Evolutionary conservation across 106 monocot species (phyloP).

Genomic region (Acorus gramineus): DNA sequence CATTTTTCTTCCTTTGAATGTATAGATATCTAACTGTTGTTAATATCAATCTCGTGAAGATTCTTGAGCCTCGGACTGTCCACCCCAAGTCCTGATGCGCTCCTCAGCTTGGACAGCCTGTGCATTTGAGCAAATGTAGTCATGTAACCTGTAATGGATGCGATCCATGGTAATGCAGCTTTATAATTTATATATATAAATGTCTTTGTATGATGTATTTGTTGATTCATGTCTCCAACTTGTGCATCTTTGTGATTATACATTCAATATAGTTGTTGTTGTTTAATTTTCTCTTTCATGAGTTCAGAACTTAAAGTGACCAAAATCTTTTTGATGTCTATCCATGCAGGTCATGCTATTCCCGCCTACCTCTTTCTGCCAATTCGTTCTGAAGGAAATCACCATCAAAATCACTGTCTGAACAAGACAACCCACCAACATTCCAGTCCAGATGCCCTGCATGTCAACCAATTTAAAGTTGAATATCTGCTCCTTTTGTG

Average conservation of each 20-base stretch:
- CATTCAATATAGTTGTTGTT: too few relatives aligned
- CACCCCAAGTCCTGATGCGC: conserved; percentile 58
- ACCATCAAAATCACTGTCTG: conserved; percentile 47
- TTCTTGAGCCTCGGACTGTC: conserved; percentile 4
- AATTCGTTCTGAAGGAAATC: conserved; percentile 55
- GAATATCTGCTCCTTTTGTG: background rate
- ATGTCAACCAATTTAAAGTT: background rate
- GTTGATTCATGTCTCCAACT: background rate
- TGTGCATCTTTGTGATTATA: too few relatives aligned
- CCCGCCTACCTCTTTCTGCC: conserved; percentile 55
- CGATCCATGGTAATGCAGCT: too few relatives aligned
- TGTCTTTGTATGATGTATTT: background rate
- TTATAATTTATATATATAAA: background rate
- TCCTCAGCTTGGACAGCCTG: conserved; percentile 68
- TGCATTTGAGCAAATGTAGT: background rate
- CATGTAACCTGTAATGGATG: too few relatives aligned
- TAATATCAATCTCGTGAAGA: background rate
- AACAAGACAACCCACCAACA: conserved; percentile 44
- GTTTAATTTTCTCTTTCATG: too few relatives aligned
- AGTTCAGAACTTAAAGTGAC: too few relatives aligned
- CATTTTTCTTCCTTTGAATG: too few relatives aligned
- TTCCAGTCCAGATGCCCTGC: conserved; percentile 83
- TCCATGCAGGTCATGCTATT: too few relatives aligned
- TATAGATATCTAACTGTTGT: too few relatives aligned
- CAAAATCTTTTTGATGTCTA: too few relatives aligned